Percentiles rank a stretch among this genome's conserved stretches.
These are phyloP conservation scores for Nematodospora anomalae DNA, from an alignment of 1,139 yeast species.

Conservation along the genomic window DNA sequence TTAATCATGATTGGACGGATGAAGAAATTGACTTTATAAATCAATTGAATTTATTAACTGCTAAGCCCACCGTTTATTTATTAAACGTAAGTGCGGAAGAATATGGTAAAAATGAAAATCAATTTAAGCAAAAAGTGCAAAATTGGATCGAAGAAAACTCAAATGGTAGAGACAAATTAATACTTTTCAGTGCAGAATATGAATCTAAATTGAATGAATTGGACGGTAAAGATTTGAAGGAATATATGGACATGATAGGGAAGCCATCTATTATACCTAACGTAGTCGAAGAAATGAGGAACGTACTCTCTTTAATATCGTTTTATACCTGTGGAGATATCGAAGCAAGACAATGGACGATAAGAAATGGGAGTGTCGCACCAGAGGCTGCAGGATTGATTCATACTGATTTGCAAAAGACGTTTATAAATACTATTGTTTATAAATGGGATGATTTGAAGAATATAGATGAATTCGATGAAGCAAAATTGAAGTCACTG, in stretches of 20 bases:
- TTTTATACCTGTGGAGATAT: constrained; percentile 90
- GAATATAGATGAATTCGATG: constrained; percentile 39
- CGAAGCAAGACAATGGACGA: constrained; percentile 93
- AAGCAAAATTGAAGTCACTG: constrained; percentile 41
- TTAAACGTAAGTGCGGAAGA: constrained; percentile 63
- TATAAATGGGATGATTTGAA: constrained; percentile 75
- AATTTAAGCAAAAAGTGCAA: constrained; percentile 42
- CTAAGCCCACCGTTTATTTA: constrained; percentile 66
- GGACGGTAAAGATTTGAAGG: constrained; percentile 21
- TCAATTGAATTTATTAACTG: constrained; percentile 60
- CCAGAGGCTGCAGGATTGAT: constrained; percentile 95
- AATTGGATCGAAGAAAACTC: constrained; percentile 57
- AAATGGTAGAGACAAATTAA: constrained; percentile 49
- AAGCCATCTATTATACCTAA: constrained; percentile 40
- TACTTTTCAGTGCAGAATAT: constrained; percentile 60
- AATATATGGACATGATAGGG: constrained; percentile 13
- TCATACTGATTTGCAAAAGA: constrained; percentile 82
- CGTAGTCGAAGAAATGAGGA: constrained; percentile 63
- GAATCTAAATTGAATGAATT: constrained; percentile 45
- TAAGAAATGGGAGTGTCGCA: constrained; percentile 74
- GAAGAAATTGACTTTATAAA: constrained; percentile 61
- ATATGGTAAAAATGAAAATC: constrained; percentile 44
- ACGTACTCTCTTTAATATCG: constrained; percentile 68
- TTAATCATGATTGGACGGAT: constrained; percentile 39
- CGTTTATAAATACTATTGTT: constrained; percentile 84